Percentiles rank a stretch among this genome's conserved stretches.
Evolutionary conservation across 179 eudicot genomes (phyloP).

Genomic region (Heliamphora pulchella): DNA sequence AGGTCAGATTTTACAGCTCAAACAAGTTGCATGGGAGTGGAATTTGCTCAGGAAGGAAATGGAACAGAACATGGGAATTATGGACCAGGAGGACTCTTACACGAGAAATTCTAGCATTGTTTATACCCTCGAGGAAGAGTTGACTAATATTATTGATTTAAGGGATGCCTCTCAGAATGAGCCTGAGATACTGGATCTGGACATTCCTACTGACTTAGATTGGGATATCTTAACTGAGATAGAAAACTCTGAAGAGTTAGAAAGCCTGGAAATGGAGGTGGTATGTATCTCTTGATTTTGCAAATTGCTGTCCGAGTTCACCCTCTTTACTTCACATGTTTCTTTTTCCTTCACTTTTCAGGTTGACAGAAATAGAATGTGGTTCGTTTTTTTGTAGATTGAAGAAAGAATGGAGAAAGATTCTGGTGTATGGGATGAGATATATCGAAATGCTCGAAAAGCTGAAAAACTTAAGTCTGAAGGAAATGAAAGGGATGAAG

Average conservation of each 20-base stretch:
- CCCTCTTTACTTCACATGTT: background rate
- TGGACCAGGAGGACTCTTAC: constrained; percentile 24
- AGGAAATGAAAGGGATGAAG: constrained; percentile 89
- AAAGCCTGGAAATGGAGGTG: constrained; percentile 72
- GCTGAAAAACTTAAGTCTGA: constrained; percentile 78
- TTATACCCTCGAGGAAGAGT: constrained; percentile 55
- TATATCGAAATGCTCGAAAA: constrained; percentile 79
- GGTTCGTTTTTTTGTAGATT: constrained; percentile 38
- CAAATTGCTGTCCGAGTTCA: background rate
- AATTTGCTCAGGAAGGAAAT: constrained; percentile 41
- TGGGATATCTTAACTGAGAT: constrained; percentile 62
- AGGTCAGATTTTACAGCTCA: constrained; percentile 49
- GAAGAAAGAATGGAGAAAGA: constrained; percentile 87
- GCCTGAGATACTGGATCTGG: constrained; percentile 29
- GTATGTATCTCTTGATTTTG: constrained; percentile 27
- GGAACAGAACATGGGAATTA: constrained; percentile 26
- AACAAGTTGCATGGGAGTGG: constrained; percentile 74
- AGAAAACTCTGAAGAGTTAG: constrained; percentile 60
- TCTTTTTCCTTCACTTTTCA: background rate
- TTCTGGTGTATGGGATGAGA: constrained; percentile 81
- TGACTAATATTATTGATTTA: constrained; percentile 19
- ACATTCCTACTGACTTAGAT: constrained; percentile 49
- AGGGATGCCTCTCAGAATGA: constrained; percentile 31
- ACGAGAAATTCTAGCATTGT: constrained; percentile 40
- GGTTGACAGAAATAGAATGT: background rate